Percentiles rank a stretch among this genome's conserved stretches.
Conservation (phyloP, 2,329 filamentous ascomycete genomes). For the Elsinoe ampelina region DNA sequence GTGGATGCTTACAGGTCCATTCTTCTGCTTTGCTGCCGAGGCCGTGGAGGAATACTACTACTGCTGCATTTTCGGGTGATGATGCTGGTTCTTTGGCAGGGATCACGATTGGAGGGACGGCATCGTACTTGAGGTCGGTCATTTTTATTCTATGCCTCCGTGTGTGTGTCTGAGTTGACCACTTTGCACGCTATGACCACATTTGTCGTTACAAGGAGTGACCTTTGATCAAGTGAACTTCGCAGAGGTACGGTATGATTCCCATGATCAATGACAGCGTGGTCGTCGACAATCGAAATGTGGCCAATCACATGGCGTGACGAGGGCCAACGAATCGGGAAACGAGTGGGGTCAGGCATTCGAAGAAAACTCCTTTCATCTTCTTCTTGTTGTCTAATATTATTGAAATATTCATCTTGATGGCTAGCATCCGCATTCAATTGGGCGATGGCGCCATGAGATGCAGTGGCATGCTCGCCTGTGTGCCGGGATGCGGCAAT, state of each 20-base stretch:
- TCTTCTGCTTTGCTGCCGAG: conserved; percentile 39
- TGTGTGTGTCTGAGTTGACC: too few relatives aligned
- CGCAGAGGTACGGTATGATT: too few relatives aligned
- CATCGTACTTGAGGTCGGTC: conserved; percentile 4
- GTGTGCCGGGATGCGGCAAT: too few relatives aligned
- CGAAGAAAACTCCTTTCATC: too few relatives aligned
- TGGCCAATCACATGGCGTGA: background rate
- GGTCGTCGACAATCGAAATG: background rate
- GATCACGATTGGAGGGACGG: conserved; percentile 29
- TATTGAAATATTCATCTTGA: too few relatives aligned
- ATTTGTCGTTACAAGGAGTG: too few relatives aligned
- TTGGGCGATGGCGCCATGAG: too few relatives aligned
- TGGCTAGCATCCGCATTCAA: background rate
- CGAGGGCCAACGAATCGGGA: background rate
- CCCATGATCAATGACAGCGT: background rate
- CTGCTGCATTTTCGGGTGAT: conserved; percentile 32
- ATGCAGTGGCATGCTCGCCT: too few relatives aligned
- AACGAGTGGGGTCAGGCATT: background rate
- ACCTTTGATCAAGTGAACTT: too few relatives aligned
- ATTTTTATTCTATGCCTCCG: background rate
- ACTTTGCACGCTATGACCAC: too few relatives aligned
- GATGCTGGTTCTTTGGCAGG: conserved; percentile 27
- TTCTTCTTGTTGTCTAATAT: too few relatives aligned
- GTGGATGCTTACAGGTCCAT: conserved; percentile 29
- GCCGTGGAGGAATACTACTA: conserved; percentile 40